These are phyloP conservation scores for Neoboletus subvelutipes DNA, from an alignment of 768 basidiomycete species.

Conservation along the genomic window DNA sequence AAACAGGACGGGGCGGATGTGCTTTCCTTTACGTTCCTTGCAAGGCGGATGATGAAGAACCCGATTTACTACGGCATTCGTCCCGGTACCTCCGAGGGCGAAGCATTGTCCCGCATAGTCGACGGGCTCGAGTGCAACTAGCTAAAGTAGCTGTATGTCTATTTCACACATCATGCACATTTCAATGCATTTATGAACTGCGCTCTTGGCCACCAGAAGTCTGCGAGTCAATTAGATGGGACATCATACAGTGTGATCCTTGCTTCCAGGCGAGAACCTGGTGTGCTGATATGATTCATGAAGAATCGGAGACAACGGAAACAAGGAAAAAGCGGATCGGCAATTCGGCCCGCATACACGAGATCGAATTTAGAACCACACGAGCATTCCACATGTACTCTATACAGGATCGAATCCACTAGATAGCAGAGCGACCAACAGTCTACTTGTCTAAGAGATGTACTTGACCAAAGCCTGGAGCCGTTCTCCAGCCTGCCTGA, in stretches of 20 bases:
- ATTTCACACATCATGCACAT: neutral
- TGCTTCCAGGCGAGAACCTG: neutral
- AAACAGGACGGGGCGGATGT: constrained; percentile 74
- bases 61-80: constrained; percentile 79
- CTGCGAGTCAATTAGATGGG: neutral
- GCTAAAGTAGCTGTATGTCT: neutral
- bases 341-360: neutral
- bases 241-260: neutral
- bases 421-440: neutral
- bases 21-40: constrained; percentile 80
- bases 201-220: neutral
- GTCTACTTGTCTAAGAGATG: constrained; percentile 31
- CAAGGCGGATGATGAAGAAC: constrained; percentile 69
- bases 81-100: constrained; percentile 40
- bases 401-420: neutral
- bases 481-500: constrained; percentile 80
- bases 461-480: constrained; percentile 73
- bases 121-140: constrained; percentile 44
- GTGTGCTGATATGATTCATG: neutral
- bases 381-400: neutral
- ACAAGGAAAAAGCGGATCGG: neutral
- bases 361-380: neutral
- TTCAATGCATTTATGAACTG: neutral
- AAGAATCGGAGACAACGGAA: too few relatives aligned
- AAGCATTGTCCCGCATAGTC: constrained; percentile 67